Conservation (phyloP, 768 basidiomycete genomes). For the Tricholoma flavovirens region DNA sequence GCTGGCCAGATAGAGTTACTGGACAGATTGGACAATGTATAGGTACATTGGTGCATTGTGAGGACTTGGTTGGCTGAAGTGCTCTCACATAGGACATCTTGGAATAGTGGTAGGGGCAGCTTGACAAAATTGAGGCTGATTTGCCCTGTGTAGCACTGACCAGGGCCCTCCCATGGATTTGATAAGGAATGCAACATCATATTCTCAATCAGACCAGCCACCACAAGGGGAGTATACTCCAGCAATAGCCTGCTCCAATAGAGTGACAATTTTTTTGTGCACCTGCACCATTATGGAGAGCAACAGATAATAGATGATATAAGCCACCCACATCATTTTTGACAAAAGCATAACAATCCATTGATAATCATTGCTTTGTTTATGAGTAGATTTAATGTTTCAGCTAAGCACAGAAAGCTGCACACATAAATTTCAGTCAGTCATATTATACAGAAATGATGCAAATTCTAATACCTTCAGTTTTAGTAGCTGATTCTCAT, state of each 20-base stretch:
- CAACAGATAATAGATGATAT: conserved; percentile 2
- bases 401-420: neutral
- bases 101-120: no score
- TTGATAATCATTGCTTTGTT: neutral
- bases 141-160: no score
- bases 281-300: conserved; percentile 4
- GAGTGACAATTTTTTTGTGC: neutral
- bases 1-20: no score
- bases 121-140: no score
- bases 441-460: neutral
- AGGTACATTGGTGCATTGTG: no score
- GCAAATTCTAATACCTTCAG: no score
- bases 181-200: conserved; percentile 23
- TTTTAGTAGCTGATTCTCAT: no score
- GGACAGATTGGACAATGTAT: no score
- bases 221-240: conserved; percentile 10
- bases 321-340: conserved; percentile 10
- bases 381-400: neutral
- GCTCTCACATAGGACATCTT: no score
- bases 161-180: conserved; percentile 21
- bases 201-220: conserved; percentile 14
- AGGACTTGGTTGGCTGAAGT: no score
- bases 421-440: neutral
- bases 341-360: neutral
- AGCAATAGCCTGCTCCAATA: neutral